A percentile compares a stretch with the other conserved stretches of the same genome.
These are phyloP conservation scores for Fomitopsis schrenkii DNA, from an alignment of 1,284 basidiomycete species.

Conservation along the genomic window DNA sequence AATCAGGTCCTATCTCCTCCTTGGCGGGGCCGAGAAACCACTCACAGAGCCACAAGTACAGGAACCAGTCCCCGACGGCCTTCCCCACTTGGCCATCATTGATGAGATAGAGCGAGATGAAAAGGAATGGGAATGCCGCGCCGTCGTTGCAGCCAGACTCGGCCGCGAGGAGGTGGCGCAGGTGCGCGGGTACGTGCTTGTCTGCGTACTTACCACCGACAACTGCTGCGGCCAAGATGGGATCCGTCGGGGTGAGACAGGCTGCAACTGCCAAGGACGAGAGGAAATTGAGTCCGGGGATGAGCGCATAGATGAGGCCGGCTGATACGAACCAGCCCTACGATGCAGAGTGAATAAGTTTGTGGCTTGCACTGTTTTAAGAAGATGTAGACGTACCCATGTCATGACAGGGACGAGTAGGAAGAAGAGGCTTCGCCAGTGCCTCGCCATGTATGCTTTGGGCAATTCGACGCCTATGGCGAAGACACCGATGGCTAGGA, in stretches of 20 bases:
- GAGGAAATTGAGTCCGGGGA: constrained; percentile 85
- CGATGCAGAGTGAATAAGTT: background rate
- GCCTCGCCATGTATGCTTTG: constrained; percentile 86
- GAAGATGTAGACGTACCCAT: constrained; percentile 52
- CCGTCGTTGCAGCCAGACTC: constrained; percentile 95
- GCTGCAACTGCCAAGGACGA: constrained; percentile 88
- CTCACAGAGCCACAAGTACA: constrained; percentile 81
- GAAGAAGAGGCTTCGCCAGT: constrained; percentile 88
- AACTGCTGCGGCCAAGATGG: constrained; percentile 85
- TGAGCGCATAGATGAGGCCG: constrained; percentile 83
- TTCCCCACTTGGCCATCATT: constrained; percentile 63
- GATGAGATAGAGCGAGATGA: constrained; percentile 87
- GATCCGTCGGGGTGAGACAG: constrained; percentile 95
- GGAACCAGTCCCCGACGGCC: constrained; percentile 80
- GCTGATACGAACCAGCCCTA: constrained; percentile 92
- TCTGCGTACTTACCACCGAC: constrained; percentile 98
- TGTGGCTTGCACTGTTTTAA: too few species aligned
- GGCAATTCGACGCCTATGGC: constrained; percentile 96
- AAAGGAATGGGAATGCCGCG: constrained; percentile 95
- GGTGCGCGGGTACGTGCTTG: constrained; percentile 95
- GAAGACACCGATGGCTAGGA: constrained; percentile 96
- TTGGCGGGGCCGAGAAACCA: constrained; percentile 20
- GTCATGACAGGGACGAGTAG: constrained; percentile 89
- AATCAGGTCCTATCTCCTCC: background rate
- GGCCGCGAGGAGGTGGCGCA: constrained; percentile 86